Evolutionary conservation across 2,329 filamentous ascomycete species (phyloP).

Genomic region (Plenodomus lindquistii): DNA sequence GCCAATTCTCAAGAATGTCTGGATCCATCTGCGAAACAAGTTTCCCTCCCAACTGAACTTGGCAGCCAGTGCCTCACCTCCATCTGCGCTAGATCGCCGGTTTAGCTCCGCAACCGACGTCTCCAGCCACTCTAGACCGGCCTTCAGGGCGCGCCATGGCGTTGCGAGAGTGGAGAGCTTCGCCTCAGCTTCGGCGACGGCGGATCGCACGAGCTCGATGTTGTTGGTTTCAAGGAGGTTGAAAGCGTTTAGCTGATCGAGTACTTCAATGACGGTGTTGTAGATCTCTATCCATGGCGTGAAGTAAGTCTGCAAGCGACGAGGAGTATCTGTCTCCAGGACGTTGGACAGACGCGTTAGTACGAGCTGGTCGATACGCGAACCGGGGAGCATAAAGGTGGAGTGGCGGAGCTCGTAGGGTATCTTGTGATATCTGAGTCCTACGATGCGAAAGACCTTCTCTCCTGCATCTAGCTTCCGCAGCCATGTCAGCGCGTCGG

Average conservation of each 20-base stretch:
- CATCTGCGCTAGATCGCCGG: neutral
- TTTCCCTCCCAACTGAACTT: constrained; percentile 7
- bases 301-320: constrained; percentile 6
- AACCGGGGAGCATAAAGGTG: neutral
- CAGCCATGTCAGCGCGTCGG: constrained; percentile 3
- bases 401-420: constrained; percentile 6
- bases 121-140: constrained; percentile 4
- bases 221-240: neutral
- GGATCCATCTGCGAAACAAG: constrained; percentile 10
- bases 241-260: neutral
- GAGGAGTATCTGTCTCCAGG: constrained; percentile 5
- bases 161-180: neutral
- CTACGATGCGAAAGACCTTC: constrained; percentile 6
- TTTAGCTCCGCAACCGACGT: neutral
- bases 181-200: neutral
- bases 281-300: constrained; percentile 4
- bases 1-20: constrained; percentile 5
- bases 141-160: neutral
- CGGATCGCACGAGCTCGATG: neutral
- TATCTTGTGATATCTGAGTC: constrained; percentile 6
- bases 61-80: neutral
- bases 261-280: neutral
- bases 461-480: constrained; percentile 5
- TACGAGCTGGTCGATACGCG: neutral
- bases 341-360: constrained; percentile 2